phyloP scores from a whole-genome alignment of 768 basidiomycete genomes.

The Lentinula sp. region DNA sequence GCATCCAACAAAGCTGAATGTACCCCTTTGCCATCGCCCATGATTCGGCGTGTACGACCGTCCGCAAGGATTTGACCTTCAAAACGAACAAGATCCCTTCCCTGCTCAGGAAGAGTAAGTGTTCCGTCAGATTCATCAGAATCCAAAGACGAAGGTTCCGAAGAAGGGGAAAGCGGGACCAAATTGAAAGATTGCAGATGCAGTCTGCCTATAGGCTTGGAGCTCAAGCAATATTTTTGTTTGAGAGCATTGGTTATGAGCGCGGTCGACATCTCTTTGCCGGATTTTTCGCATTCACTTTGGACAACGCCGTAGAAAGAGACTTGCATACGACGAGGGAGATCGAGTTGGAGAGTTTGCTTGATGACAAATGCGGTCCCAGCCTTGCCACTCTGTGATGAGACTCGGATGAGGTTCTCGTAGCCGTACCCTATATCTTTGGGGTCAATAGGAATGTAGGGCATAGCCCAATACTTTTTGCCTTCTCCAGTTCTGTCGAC shows the following conservation, averaged over 20 bases:
- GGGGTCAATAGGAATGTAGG: conserved; percentile 82
- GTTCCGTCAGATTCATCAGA: conserved; percentile 34
- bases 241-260: conserved; percentile 73
- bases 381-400: conserved; percentile 80
- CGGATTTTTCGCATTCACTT: conserved; percentile 63
- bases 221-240: conserved; percentile 55
- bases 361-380: conserved; percentile 82
- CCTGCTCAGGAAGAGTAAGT: conserved; percentile 8
- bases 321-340: conserved; percentile 79
- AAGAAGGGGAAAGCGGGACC: conserved; percentile 33
- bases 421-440: conserved; percentile 80
- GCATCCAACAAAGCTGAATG: conserved; percentile 73
- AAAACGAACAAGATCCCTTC: conserved; percentile 33
- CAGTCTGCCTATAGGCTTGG: conserved; percentile 59
- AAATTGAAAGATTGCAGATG: conserved; percentile 59
- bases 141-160: conserved; percentile 31
- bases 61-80: conserved; percentile 66
- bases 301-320: conserved; percentile 78
- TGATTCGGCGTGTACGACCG: conserved; percentile 55
- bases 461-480: conserved; percentile 61
- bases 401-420: conserved; percentile 85
- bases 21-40: conserved; percentile 76
- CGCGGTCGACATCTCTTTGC: conserved; percentile 72
- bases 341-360: conserved; percentile 65
- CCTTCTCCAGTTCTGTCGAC: conserved; percentile 40